Base-by-base conservation (phyloP, 345 rosid species). In the Rhizophora mangle region DNA sequence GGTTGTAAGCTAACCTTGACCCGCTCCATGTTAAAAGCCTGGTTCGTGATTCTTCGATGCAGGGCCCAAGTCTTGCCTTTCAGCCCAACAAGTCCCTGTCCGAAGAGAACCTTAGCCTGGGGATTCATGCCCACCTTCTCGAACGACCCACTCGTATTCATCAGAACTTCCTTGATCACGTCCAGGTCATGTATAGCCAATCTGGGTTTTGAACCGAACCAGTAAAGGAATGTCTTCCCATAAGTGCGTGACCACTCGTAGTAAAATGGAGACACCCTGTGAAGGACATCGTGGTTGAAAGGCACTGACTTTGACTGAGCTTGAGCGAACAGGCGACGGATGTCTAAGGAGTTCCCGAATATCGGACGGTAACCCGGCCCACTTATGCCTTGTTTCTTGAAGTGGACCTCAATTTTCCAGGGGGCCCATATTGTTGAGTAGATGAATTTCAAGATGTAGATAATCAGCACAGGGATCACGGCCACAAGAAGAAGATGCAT, bases 121-220 rank as follows among this genome's bases (percentile, higher is more conserved):
- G 97, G 96, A 71, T 83, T 89, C 20, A 68, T 72, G 60, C 37
- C 59, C 20, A 81, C 6, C 68, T 74, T 83, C 39, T 66, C 84
- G 56, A 80, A 85, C 29, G 81, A 79, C 29, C 87, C 84, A 53
- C 68, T 69, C 1, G 81, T 75, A 29, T 73, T 81, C 79, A 77
- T 55, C 20, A 88, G 72, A 36, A 85, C 80, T 71, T 88, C 91
- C 74, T 88, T 85, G 46, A 93, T 84, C 77, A 87, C 70, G 9
- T 60, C 85, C 68, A 80, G 89, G 69, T 94, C 91, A 53, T 88
- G 79, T 13, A 82, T 54, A 5, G 87, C 91, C 69, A 94, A 71
- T 72, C 89, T 85, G 15, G 97, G 90, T 63, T 56, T 77, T 34
- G 80, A 71, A 60, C 98, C 98, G 60, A 91, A 91, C 96, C 97